Conservation (phyloP, 2,329 filamentous ascomycete genomes). For the Colletotrichum sp. region DNA sequence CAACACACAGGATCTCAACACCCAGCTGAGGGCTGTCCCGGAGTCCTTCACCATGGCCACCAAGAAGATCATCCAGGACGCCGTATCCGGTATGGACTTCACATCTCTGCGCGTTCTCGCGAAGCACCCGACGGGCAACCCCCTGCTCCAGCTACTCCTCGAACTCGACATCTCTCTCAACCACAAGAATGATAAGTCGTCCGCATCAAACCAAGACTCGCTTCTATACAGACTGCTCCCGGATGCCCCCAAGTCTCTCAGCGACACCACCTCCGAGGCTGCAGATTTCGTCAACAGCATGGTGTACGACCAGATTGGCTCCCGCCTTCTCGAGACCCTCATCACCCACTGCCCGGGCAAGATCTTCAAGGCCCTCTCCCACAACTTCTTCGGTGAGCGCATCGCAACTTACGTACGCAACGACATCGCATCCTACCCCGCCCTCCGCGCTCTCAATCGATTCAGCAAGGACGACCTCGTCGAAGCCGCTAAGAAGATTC, state of each 20-base stretch:
- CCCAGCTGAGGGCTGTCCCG: constrained; percentile 68
- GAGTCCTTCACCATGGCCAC: constrained; percentile 78
- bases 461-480: constrained; percentile 86
- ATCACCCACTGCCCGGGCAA: constrained; percentile 83
- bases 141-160: constrained; percentile 87
- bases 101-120: constrained; percentile 84
- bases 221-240: constrained; percentile 82
- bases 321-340: constrained; percentile 86
- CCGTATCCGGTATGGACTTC: constrained; percentile 76
- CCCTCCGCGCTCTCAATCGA: constrained; percentile 81
- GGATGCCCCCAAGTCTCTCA: constrained; percentile 72
- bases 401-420: constrained; percentile 85
- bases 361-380: constrained; percentile 87
- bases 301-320: constrained; percentile 89
- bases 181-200: constrained; percentile 67
- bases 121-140: constrained; percentile 89
- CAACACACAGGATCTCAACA: constrained; percentile 37
- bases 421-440: constrained; percentile 88
- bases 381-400: constrained; percentile 77
- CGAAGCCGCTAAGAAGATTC: constrained; percentile 72
- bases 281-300: constrained; percentile 82
- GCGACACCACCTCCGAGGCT: constrained; percentile 75
- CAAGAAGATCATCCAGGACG: constrained; percentile 82
- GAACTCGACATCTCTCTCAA: constrained; percentile 83
- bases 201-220: constrained; percentile 46